A percentile compares a stretch with the other conserved stretches of the same genome.
Conservation (phyloP, 2,329 filamentous ascomycete species). For the Graphilbum fragrans region DNA sequence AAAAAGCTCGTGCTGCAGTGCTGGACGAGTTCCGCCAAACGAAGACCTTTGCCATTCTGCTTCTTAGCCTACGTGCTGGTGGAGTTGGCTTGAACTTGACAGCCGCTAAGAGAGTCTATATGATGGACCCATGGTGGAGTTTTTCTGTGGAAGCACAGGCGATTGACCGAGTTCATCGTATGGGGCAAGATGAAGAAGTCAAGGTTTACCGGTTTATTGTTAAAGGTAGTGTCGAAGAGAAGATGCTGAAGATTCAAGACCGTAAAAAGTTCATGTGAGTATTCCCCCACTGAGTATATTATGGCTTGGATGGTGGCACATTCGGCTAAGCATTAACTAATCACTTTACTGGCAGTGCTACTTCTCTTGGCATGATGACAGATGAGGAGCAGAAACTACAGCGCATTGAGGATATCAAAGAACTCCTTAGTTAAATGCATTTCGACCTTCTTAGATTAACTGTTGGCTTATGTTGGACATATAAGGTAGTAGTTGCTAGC, state of each 20-base stretch:
- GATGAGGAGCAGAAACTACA: conserved; percentile 88
- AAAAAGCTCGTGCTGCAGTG: conserved; percentile 71
- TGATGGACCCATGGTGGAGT: conserved; percentile 99
- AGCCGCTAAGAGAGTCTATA: conserved; percentile 77
- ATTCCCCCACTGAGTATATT: too few species aligned
- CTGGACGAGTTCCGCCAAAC: conserved; percentile 57
- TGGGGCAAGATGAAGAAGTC: conserved; percentile 85
- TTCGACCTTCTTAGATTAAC: too few species aligned
- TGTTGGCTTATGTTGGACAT: too few species aligned
- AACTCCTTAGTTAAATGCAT: conserved; percentile 54
- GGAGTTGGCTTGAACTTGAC: conserved; percentile 92
- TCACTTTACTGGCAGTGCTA: conserved; percentile 49
- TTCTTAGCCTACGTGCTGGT: conserved; percentile 78
- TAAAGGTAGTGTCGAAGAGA: conserved; percentile 81
- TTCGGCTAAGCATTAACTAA: neutral
- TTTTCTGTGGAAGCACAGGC: conserved; percentile 94
- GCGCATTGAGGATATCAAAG: conserved; percentile 86
- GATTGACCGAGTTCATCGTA: conserved; percentile 92
- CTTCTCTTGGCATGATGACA: conserved; percentile 83
- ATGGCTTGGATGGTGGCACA: too few species aligned
- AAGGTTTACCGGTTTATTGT: conserved; percentile 82
- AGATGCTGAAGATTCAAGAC: conserved; percentile 89
- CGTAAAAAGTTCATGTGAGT: conserved; percentile 91
- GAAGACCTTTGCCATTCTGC: conserved; percentile 56
- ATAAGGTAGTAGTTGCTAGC: too few species aligned